Conservation (phyloP, 371 early-diverging fungal species). For the Circinella minor region DNA sequence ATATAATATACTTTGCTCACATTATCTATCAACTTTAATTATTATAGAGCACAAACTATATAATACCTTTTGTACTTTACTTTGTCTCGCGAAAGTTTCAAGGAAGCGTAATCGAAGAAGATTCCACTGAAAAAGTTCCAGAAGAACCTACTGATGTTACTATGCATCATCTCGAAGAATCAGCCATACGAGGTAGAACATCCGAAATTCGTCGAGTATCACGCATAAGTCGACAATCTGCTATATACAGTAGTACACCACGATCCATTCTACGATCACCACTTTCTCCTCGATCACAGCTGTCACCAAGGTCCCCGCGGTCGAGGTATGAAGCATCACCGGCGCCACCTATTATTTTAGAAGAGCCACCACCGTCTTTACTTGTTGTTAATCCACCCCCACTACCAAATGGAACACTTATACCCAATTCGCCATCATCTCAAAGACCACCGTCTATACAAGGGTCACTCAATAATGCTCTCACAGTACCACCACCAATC, state of each 20-base stretch:
- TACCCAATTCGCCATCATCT: not conserved
- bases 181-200: constrained; percentile 34
- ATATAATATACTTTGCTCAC: not conserved
- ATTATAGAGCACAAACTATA: constrained; percentile 71
- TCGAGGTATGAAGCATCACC: not conserved
- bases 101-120: constrained; percentile 31
- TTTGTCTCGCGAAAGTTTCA: constrained; percentile 57
- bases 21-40: not conserved
- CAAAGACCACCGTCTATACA: not conserved
- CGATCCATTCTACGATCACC: constrained; percentile 7
- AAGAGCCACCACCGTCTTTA: constrained; percentile 18
- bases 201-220: not conserved
- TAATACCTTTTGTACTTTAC: constrained; percentile 77
- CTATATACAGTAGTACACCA: not conserved
- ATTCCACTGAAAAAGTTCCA: constrained; percentile 11
- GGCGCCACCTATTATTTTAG: constrained; percentile 14
- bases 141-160: constrained; percentile 29
- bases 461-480: not conserved
- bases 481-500: constrained; percentile 7
- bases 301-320: constrained; percentile 3
- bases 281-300: constrained; percentile 7
- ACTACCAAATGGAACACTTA: not conserved
- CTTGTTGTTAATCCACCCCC: constrained; percentile 8
- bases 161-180: constrained; percentile 47
- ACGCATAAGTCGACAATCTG: constrained; percentile 15